These are phyloP conservation scores for Populus pruinosa DNA, from an alignment of 345 rosid species.

Conservation along the genomic window DNA sequence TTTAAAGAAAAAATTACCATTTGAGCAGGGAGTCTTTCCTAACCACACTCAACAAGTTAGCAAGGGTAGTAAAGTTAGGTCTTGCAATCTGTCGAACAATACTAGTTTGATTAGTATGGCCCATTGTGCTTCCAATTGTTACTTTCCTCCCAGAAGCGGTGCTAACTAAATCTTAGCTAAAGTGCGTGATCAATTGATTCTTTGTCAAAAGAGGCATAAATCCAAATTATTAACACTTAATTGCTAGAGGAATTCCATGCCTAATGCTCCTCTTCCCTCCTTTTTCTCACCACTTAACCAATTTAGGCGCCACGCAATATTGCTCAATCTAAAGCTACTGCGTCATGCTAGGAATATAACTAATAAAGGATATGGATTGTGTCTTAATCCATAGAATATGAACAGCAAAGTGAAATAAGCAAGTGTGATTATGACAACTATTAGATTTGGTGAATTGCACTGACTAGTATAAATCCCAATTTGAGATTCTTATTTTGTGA, in stretches of 20 bases:
- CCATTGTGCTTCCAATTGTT: not conserved
- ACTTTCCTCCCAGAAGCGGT: not conserved
- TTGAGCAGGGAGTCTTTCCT: not conserved
- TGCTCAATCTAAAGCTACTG: not conserved
- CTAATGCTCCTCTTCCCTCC: not conserved
- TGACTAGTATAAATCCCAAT: not conserved
- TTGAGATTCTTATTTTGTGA: not conserved
- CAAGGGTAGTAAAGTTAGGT: not conserved
- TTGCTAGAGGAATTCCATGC: not conserved
- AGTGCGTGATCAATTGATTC: not conserved
- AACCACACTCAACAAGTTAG: not conserved
- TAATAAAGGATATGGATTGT: not conserved
- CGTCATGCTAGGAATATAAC: not conserved
- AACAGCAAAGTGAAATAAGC: not conserved
- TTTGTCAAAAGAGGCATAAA: constrained; percentile 8
- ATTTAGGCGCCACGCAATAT: not conserved
- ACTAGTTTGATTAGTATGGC: not conserved
- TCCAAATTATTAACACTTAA: constrained; percentile 1
- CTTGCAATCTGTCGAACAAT: not conserved
- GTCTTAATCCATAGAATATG: not conserved
- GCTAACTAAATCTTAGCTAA: not conserved
- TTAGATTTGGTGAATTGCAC: not conserved
- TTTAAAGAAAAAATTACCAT: not conserved
- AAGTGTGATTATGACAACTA: not conserved
- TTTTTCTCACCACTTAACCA: not conserved